Evolutionary conservation across 306 rosid species (phyloP).

Genomic region (Adenanthera pavonina): DNA sequence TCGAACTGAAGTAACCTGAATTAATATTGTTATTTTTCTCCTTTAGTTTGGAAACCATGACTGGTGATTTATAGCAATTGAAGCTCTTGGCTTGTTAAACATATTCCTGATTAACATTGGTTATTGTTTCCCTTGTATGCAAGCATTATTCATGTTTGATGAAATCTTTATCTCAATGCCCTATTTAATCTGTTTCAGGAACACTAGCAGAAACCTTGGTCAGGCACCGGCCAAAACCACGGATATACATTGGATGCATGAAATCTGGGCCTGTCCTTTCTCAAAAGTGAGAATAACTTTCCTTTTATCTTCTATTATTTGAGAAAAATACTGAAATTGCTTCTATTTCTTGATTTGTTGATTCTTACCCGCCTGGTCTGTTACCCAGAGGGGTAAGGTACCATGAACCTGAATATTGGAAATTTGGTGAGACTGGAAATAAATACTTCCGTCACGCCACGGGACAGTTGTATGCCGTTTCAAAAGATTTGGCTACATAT

Average conservation of each 20-base stretch:
- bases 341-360: conserved; percentile 36
- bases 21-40: not conserved
- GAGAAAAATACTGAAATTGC: conserved; percentile 1
- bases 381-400: conserved; percentile 92
- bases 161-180: conserved; percentile 1
- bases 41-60: not conserved
- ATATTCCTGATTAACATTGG: conserved; percentile 13
- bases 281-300: conserved; percentile 65
- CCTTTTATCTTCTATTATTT: conserved; percentile 23
- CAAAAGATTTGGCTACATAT: conserved; percentile 90
- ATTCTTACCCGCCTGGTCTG: conserved; percentile 46
- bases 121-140: conserved; percentile 28
- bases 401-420: conserved; percentile 98
- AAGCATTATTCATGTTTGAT: not conserved
- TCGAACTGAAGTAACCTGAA: conserved; percentile 12
- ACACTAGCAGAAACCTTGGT: conserved; percentile 91
- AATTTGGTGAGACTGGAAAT: conserved; percentile 95
- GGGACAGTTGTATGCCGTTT: conserved; percentile 94
- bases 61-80: not conserved
- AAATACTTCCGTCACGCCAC: conserved; percentile 99
- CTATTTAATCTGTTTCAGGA: conserved; percentile 59
- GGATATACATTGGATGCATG: conserved; percentile 96
- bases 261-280: conserved; percentile 97
- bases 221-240: conserved; percentile 78
- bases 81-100: not conserved